Evolutionary conservation across 495 filamentous ascomycete species (phyloP).

Genomic region (Viridothelium virens): DNA sequence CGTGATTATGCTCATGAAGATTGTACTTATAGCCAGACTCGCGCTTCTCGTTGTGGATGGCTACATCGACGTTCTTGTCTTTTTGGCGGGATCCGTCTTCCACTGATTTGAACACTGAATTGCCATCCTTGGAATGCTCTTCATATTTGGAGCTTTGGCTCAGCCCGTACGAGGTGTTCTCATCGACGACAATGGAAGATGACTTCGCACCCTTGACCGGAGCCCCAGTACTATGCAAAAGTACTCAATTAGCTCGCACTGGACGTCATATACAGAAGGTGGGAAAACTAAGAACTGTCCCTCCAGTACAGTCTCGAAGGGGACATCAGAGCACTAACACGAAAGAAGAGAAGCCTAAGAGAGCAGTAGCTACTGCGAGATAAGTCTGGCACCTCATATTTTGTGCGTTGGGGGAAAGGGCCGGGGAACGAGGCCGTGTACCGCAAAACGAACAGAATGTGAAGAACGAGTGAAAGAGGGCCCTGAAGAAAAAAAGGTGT

Average conservation of each 20-base stretch:
- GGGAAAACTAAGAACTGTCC: not conserved
- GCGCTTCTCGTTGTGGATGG: not conserved
- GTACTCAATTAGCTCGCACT: not conserved
- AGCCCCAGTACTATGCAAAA: not conserved
- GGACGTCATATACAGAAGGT: not conserved
- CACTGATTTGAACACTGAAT: not conserved
- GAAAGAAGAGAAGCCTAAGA: not conserved
- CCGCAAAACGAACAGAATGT: not conserved
- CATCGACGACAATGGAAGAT: not conserved
- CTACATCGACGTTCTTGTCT: not conserved
- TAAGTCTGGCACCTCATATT: not conserved
- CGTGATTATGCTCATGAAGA: not conserved
- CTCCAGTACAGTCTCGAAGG: too few species aligned
- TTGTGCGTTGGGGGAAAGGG: not conserved
- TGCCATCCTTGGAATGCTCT: not conserved
- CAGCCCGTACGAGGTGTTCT: not conserved
- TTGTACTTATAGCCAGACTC: not conserved
- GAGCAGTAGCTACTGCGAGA: not conserved
- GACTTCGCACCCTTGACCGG: not conserved
- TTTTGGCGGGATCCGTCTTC: not conserved
- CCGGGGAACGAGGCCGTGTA: not conserved
- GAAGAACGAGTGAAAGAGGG: too few species aligned
- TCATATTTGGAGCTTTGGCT: not conserved
- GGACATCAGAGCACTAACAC: not conserved
- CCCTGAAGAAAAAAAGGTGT: too few species aligned